These are phyloP conservation scores for Exserohilum rostratum DNA, from an alignment of 2,329 filamentous ascomycete genomes.

Conservation along the genomic window DNA sequence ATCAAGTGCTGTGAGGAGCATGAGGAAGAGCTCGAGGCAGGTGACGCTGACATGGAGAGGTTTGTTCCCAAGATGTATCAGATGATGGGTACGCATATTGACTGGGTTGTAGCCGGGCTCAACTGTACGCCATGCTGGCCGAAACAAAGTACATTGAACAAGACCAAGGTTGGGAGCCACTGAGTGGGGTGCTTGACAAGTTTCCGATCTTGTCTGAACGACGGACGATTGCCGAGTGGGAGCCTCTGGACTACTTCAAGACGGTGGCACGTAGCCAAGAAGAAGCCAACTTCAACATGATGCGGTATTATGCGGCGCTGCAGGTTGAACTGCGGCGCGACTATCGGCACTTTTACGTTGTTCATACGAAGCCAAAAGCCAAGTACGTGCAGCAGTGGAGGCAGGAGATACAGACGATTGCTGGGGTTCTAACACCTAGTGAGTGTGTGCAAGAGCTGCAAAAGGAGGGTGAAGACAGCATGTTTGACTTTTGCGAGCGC, in stretches of 20 bases:
- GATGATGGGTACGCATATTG: neutral
- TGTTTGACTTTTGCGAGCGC: slow-evolving; percentile 41
- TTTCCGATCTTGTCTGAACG: slow-evolving; percentile 41
- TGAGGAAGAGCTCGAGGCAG: slow-evolving; percentile 20
- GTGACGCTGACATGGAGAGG: slow-evolving; percentile 25
- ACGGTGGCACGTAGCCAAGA: slow-evolving; percentile 22
- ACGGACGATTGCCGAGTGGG: slow-evolving; percentile 21
- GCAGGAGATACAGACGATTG: slow-evolving; percentile 29
- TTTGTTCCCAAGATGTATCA: neutral
- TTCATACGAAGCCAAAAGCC: slow-evolving; percentile 35
- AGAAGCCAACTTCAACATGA: slow-evolving; percentile 35
- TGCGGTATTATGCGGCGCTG: slow-evolving; percentile 33
- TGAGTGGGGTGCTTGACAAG: slow-evolving; percentile 27
- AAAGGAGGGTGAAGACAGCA: slow-evolving; percentile 21
- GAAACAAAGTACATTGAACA: slow-evolving; percentile 35
- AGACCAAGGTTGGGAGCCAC: slow-evolving; percentile 17
- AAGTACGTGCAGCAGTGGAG: slow-evolving; percentile 29
- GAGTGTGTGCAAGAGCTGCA: slow-evolving; percentile 33
- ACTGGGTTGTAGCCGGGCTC: slow-evolving; percentile 18
- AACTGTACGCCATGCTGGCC: slow-evolving; percentile 35
- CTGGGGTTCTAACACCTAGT: slow-evolving; percentile 37
- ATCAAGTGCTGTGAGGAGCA: slow-evolving; percentile 28
- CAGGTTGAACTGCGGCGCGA: slow-evolving; percentile 29
- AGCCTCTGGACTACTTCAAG: slow-evolving; percentile 34
- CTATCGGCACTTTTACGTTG: slow-evolving; percentile 42